Evolutionary conservation across 2,329 filamentous ascomycete species (phyloP).

Genomic region (Diplodia sapinea): DNA sequence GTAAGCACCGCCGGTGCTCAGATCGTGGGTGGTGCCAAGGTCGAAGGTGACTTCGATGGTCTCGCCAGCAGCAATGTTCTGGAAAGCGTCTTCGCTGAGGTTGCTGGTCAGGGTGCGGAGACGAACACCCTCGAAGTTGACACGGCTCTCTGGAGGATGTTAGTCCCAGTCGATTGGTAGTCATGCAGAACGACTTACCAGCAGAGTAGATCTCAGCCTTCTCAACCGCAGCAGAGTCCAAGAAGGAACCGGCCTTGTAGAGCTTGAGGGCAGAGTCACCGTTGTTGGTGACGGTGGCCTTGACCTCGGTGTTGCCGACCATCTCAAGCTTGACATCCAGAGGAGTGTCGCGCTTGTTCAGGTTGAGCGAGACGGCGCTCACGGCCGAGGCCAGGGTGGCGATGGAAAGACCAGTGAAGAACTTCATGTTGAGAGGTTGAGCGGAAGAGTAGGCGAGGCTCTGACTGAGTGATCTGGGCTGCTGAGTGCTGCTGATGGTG

Average conservation of each 20-base stretch:
- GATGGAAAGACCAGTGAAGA: conserved; percentile 2
- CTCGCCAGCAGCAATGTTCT: conserved; percentile 54
- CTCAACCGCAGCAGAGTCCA: conserved; percentile 57
- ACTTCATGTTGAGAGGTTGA: conserved; percentile 34
- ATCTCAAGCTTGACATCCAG: conserved; percentile 34
- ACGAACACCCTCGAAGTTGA: conserved; percentile 61
- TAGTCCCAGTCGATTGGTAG: not conserved
- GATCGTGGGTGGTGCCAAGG: conserved; percentile 62
- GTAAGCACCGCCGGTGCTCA: conserved; percentile 59
- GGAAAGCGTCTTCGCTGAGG: conserved; percentile 58
- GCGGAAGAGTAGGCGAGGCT: conserved; percentile 4
- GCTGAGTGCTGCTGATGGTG: conserved; percentile 22
- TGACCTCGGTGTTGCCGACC: conserved; percentile 60
- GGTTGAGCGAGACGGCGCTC: conserved; percentile 6
- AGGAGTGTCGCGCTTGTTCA: conserved; percentile 20
- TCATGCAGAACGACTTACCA: conserved; percentile 32
- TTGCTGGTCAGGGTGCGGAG: conserved; percentile 54
- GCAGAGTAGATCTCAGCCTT: conserved; percentile 8
- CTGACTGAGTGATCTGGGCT: conserved; percentile 27
- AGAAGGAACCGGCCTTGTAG: conserved; percentile 56
- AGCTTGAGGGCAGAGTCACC: conserved; percentile 58
- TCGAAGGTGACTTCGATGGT: conserved; percentile 62
- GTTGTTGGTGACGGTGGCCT: conserved; percentile 61
- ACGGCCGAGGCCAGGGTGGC: conserved; percentile 15
- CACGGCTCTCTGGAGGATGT: conserved; percentile 42